Percentiles rank a stretch among this genome's conserved stretches.
Evolutionary conservation across 345 rosid species (phyloP).

Genomic region (Gossypium anomalum): DNA sequence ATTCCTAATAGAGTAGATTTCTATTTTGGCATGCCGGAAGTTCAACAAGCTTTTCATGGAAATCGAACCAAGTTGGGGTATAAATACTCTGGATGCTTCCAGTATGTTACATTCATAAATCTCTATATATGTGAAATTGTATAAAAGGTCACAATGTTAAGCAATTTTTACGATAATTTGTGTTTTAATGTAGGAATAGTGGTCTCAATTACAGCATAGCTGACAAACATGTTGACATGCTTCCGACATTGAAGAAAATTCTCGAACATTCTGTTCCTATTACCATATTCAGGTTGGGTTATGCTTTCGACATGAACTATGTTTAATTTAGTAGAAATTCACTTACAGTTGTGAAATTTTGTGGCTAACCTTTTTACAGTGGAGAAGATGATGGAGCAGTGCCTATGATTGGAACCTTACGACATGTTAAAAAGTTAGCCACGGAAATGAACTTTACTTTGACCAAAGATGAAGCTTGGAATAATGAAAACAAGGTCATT

Average conservation of each 20-base stretch:
- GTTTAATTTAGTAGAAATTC: not conserved
- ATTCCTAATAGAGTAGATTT: not conserved
- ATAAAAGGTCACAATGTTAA: too few relatives aligned
- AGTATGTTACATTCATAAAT: not conserved
- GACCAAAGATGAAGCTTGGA: not conserved
- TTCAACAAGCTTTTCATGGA: not conserved
- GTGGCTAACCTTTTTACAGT: not conserved
- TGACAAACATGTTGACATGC: not conserved
- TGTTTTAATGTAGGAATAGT: not conserved
- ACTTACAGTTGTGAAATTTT: too few relatives aligned
- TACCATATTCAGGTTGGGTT: constrained; percentile 1
- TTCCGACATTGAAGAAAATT: not conserved
- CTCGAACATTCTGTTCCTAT: not conserved
- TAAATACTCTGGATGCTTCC: not conserved
- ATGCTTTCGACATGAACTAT: not conserved
- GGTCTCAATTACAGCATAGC: not conserved
- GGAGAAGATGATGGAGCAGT: not conserved
- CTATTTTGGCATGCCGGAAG: not conserved
- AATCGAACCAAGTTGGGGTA: not conserved
- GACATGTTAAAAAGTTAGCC: not conserved
- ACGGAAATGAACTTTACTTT: not conserved
- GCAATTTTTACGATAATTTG: not conserved
- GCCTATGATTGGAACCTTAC: not conserved
- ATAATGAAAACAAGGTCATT: not conserved
- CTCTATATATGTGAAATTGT: too few relatives aligned